phyloP scores from a whole-genome alignment of 805 yeast species.

The Saccharomyces paradoxus region DNA sequence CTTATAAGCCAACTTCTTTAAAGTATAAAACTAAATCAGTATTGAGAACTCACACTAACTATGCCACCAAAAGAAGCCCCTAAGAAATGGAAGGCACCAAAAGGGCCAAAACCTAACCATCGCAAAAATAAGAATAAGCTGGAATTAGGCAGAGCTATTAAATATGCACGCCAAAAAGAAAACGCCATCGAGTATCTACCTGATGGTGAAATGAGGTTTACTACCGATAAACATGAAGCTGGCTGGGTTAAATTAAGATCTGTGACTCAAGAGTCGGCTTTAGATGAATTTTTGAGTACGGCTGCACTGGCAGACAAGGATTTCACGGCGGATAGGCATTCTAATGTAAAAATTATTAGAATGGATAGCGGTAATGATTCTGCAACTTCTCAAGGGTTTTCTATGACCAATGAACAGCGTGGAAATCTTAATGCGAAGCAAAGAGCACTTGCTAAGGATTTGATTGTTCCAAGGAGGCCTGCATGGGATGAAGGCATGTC shows the following conservation, averaged over 20 bases:
- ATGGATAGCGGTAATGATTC: slow-evolving; percentile 44
- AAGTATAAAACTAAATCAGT: neutral
- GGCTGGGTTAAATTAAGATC: slow-evolving; percentile 86
- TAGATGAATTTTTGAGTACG: slow-evolving; percentile 90
- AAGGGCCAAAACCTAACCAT: slow-evolving; percentile 85
- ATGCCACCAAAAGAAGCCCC: slow-evolving; percentile 41
- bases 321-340: slow-evolving; percentile 83
- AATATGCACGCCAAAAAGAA: slow-evolving; percentile 61
- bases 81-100: slow-evolving; percentile 80
- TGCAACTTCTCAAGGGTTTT: slow-evolving; percentile 43
- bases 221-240: slow-evolving; percentile 76
- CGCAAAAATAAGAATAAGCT: slow-evolving; percentile 76
- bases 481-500: slow-evolving; percentile 69
- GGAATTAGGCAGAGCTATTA: slow-evolving; percentile 80
- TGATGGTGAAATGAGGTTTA: slow-evolving; percentile 83
- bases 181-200: slow-evolving; percentile 66
- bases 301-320: slow-evolving; percentile 96
- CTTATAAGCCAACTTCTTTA: neutral
- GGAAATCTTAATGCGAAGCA: slow-evolving; percentile 52
- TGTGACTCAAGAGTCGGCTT: slow-evolving; percentile 86
- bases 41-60: neutral
- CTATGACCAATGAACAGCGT: slow-evolving; percentile 62
- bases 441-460: slow-evolving; percentile 55
- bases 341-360: slow-evolving; percentile 75
- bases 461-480: slow-evolving; percentile 92